phyloP scores from a whole-genome alignment of 371 early-diverging fungal species.

The Nosema bombycis region DNA sequence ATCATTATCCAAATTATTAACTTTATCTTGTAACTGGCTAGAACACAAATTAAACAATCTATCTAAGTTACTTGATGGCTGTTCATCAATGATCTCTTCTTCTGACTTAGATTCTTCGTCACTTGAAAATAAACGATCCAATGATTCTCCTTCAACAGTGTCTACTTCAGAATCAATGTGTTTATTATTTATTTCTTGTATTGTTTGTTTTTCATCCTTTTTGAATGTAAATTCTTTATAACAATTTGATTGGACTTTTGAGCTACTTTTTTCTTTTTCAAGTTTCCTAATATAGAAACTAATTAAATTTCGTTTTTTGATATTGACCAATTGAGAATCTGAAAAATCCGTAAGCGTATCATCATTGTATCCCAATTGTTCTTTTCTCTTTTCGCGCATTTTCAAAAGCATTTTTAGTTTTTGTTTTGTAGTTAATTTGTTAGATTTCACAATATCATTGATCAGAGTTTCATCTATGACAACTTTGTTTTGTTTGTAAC shows the following conservation, averaged over 20 bases:
- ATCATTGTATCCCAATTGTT: constrained; percentile 3
- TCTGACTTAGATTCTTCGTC: background rate
- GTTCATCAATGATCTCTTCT: background rate
- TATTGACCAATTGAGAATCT: constrained; percentile 45
- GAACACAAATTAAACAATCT: background rate
- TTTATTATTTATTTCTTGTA: background rate
- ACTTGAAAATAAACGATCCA: background rate
- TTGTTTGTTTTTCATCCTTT: background rate
- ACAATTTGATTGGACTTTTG: constrained; percentile 44
- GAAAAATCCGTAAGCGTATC: constrained; percentile 24
- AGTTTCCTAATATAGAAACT: constrained; percentile 35
- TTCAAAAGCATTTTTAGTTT: constrained; percentile 44
- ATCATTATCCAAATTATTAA: no score
- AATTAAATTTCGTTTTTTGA: constrained; percentile 49
- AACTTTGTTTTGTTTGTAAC: background rate
- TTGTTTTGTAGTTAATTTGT: constrained; percentile 25
- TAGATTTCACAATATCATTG: constrained; percentile 13
- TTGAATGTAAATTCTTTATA: constrained; percentile 8
- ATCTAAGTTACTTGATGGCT: background rate
- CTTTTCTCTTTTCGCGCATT: constrained; percentile 39
- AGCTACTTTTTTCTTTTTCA: constrained; percentile 12
- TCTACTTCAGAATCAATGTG: background rate
- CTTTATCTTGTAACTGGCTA: background rate
- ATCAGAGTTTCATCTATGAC: background rate
- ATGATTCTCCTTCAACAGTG: background rate